Conservation (phyloP, 2,329 filamentous ascomycete species). For the Lasiodiplodia theobromae region DNA sequence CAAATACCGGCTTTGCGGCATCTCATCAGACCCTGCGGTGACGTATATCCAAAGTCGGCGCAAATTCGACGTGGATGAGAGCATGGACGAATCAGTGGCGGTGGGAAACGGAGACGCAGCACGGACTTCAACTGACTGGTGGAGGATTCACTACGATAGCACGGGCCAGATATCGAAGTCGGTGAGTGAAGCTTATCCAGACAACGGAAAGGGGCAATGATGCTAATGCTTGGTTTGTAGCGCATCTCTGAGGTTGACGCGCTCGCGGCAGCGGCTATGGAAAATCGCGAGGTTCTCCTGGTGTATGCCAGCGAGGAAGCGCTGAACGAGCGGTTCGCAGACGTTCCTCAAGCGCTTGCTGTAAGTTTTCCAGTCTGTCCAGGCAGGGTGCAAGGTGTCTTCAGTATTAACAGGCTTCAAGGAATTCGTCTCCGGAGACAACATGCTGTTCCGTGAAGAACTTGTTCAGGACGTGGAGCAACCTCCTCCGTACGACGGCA, state of each 20-base stretch:
- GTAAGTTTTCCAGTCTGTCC: slow-evolving; percentile 18
- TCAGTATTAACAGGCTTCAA: slow-evolving; percentile 7
- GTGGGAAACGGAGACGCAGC: background rate
- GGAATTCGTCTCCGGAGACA: slow-evolving; percentile 60
- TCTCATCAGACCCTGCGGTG: slow-evolving; percentile 26
- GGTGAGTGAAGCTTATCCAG: slow-evolving; percentile 1
- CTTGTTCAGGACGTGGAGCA: slow-evolving; percentile 31
- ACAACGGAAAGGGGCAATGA: background rate
- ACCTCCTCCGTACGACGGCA: slow-evolving; percentile 24
- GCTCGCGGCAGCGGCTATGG: slow-evolving; percentile 59
- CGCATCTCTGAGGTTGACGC: slow-evolving; percentile 61
- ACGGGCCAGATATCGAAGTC: slow-evolving; percentile 26
- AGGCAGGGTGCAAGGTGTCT: background rate
- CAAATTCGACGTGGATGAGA: background rate
- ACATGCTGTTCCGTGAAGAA: slow-evolving; percentile 46
- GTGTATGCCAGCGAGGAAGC: slow-evolving; percentile 64
- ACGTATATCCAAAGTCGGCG: slow-evolving; percentile 17
- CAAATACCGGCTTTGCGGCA: slow-evolving; percentile 27
- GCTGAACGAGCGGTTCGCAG: slow-evolving; percentile 11
- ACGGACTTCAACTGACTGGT: slow-evolving; percentile 19
- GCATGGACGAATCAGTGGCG: background rate
- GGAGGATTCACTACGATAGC: slow-evolving; percentile 29
- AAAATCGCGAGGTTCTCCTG: slow-evolving; percentile 61
- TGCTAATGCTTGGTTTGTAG: slow-evolving; percentile 32
- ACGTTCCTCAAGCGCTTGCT: slow-evolving; percentile 31